Evolutionary conservation across 1,284 basidiomycete species (phyloP).

Genomic region (Waitea zeae): DNA sequence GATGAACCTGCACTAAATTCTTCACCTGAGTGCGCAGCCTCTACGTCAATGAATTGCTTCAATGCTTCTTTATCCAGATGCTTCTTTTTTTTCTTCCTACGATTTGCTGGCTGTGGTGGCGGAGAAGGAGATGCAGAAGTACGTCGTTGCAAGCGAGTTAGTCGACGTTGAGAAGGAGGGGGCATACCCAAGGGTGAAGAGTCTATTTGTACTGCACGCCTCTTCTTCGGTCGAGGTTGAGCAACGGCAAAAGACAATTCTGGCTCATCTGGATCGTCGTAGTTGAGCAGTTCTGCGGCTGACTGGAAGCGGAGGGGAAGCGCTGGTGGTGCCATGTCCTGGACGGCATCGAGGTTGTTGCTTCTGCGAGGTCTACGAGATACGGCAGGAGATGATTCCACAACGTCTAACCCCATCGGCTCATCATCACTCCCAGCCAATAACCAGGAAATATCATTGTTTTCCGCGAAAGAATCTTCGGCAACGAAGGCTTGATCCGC

Average conservation of each 20-base stretch:
- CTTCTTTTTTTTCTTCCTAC: constrained; percentile 1
- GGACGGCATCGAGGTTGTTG: neutral
- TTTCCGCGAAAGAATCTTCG: too few species aligned
- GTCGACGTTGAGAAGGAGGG: constrained; percentile 25
- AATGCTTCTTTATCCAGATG: constrained; percentile 5
- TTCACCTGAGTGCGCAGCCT: constrained; percentile 66
- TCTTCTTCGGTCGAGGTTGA: constrained; percentile 18
- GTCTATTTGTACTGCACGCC: constrained; percentile 14
- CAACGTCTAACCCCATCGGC: too few species aligned
- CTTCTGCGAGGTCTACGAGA: neutral
- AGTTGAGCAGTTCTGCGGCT: constrained; percentile 8
- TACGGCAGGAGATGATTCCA: neutral
- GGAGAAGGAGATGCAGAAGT: constrained; percentile 12
- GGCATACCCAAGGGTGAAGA: constrained; percentile 21
- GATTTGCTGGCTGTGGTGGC: constrained; percentile 7
- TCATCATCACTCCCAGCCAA: too few species aligned
- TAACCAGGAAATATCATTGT: too few species aligned
- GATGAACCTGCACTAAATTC: constrained; percentile 50
- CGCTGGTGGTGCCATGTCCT: constrained; percentile 24
- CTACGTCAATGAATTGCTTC: constrained; percentile 43
- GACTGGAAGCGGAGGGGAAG: constrained; percentile 14
- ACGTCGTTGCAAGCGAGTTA: constrained; percentile 15
- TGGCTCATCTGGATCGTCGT: constrained; percentile 20
- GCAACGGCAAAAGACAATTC: constrained; percentile 37
- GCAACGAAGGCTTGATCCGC: too few species aligned